Conservation (phyloP, 495 filamentous ascomycete species). For the Talaromyces nanjingensis region DNA sequence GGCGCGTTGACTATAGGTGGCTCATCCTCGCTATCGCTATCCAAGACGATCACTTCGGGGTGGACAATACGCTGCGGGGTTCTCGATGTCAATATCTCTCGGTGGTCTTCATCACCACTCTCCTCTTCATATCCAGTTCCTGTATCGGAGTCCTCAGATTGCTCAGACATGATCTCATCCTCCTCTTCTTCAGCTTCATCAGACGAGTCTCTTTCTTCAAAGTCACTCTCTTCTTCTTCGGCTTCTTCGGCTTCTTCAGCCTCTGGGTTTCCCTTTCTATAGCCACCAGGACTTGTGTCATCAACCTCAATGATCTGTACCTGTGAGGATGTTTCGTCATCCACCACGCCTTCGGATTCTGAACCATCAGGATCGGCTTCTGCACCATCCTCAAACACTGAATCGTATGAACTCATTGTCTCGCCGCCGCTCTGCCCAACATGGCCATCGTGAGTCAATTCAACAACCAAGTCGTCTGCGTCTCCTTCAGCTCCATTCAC, state of each 20-base stretch:
- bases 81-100: not conserved
- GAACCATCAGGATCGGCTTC: not conserved
- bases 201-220: conserved; percentile 16
- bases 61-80: conserved; percentile 12
- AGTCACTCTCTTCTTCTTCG: conserved; percentile 12
- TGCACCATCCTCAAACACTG: not conserved
- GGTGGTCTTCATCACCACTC: not conserved
- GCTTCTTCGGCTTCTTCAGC: conserved; percentile 6
- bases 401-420: not conserved
- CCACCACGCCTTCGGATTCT: not conserved
- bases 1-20: conserved; percentile 9
- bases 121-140: conserved; percentile 8
- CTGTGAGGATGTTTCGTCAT: not conserved
- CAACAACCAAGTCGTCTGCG: conserved; percentile 12
- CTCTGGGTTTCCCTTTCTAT: not conserved
- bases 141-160: conserved; percentile 2
- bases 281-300: not conserved
- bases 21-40: conserved; percentile 40
- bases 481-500: conserved; percentile 17
- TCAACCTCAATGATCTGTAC: not conserved
- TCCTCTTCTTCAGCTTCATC: conserved; percentile 13
- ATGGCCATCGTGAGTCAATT: not conserved
- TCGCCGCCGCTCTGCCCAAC: not conserved
- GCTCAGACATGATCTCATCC: conserved; percentile 3
- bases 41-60: conserved; percentile 34